A percentile compares a stretch with the other conserved stretches of the same genome.
Evolutionary conservation across 2,329 filamentous ascomycete genomes (phyloP).

Genomic region (Claviceps spartinae): DNA sequence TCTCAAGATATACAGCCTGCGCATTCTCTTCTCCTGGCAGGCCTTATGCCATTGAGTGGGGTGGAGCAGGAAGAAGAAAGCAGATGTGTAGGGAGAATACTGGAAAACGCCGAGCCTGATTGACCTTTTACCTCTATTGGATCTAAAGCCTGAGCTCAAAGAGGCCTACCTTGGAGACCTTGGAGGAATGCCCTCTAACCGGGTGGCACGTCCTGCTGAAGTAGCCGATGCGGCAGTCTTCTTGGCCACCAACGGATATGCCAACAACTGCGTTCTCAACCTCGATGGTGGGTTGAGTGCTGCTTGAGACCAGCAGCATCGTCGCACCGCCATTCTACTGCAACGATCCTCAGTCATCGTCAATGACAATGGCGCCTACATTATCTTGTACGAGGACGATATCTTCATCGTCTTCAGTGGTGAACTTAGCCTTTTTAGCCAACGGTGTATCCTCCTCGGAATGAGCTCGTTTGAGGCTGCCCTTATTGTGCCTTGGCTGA

Average conservation of each 20-base stretch:
- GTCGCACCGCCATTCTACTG: background rate
- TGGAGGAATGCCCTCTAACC: slow-evolving; percentile 42
- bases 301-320: slow-evolving; percentile 22
- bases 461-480: slow-evolving; percentile 32
- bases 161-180: slow-evolving; percentile 24
- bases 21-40: background rate
- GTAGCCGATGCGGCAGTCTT: slow-evolving; percentile 71
- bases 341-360: slow-evolving; percentile 33
- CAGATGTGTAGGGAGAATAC: background rate
- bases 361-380: slow-evolving; percentile 54
- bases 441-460: slow-evolving; percentile 28
- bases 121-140: slow-evolving; percentile 26
- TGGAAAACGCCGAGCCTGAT: slow-evolving; percentile 8
- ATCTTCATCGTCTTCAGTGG: slow-evolving; percentile 16
- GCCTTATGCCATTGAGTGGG: background rate
- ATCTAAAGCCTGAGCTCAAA: slow-evolving; percentile 24
- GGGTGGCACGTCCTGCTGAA: slow-evolving; percentile 56
- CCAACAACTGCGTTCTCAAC: slow-evolving; percentile 77
- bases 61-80: background rate
- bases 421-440: slow-evolving; percentile 36
- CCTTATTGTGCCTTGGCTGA: slow-evolving; percentile 19
- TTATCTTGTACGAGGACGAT: slow-evolving; percentile 38
- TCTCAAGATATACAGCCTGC: slow-evolving; percentile 1
- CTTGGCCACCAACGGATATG: slow-evolving; percentile 63
- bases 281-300: slow-evolving; percentile 76